Evolutionary conservation across 768 basidiomycete species (phyloP), one percentile per base, ranked within the genome.

Genomic region (Kwoniella sp.): DNA sequence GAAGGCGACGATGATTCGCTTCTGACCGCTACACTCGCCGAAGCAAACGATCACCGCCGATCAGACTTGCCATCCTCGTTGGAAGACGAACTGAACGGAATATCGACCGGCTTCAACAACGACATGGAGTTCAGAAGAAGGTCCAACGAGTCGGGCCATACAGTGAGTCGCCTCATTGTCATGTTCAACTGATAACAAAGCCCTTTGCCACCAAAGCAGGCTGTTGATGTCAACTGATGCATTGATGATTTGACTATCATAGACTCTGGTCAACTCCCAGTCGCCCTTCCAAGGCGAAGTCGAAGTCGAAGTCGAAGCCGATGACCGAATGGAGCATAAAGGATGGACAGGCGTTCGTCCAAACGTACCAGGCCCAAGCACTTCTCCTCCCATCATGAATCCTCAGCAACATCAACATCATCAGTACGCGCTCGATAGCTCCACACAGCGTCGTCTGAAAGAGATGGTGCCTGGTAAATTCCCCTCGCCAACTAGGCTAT

Each of bases 281-380:
- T 44, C 10, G 40, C 40, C 40, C 10, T 44, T 44, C 40, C 10
- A 19, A 44, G 51, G 19, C 25, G 22, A 44, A 58, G n/a, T n/a
- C n/a, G n/a, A n/a, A n/a, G n/a, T n/a, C n/a, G n/a, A n/a, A n/a
- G n/a, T n/a, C n/a, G n/a, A n/a, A n/a, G n/a, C n/a, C n/a, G n/a
- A n/a, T n/a, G 44, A 58, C 48, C 40, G 40, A 44, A 9, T 19
- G 10, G 40, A 44, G 17, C 30, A 7, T 8, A 53, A 26, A 50
- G 58, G 67, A 52, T 68, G 67, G 67, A 68, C 67, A 27, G 67
- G 67, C 22, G 50, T 51, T 6, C 12, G 50, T 0, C 51, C 61
- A 24, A 68, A 64, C 49, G 26, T 33, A 15, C 30, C 66, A 21
- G 60, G 66, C 19, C 60, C 66, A 25, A 67, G 66, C 50, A 46